Evolutionary conservation across 2,329 filamentous ascomycete genomes (phyloP).

Genomic region (Cryphonectria japonica): DNA sequence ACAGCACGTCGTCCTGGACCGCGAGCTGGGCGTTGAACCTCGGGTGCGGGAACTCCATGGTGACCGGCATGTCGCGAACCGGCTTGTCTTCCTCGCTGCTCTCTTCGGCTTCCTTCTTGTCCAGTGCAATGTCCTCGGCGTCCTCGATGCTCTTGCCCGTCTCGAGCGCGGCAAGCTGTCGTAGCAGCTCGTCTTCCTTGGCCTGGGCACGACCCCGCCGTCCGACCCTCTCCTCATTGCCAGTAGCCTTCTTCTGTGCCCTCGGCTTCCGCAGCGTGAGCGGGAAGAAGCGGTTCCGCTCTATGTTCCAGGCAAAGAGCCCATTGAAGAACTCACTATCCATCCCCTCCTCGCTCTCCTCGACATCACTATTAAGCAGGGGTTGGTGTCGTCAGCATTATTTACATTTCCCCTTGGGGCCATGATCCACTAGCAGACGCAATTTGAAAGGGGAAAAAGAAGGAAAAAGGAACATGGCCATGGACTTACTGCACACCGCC

Average conservation of each 20-base stretch:
- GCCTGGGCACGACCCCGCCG: conserved; percentile 79
- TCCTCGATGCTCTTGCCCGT: conserved; percentile 68
- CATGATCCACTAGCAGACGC: not conserved
- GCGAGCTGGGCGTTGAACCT: conserved; percentile 91
- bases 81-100: conserved; percentile 52
- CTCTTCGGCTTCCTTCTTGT: conserved; percentile 53
- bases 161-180: conserved; percentile 84
- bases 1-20: conserved; percentile 89
- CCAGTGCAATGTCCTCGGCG: conserved; percentile 52
- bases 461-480: not conserved
- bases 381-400: not conserved
- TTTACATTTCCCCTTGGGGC: too few species aligned
- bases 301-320: conserved; percentile 91
- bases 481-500: conserved; percentile 76
- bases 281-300: conserved; percentile 93
- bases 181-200: conserved; percentile 87
- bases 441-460: not conserved
- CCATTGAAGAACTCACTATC: conserved; percentile 97
- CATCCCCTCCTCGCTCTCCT: conserved; percentile 90
- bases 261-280: conserved; percentile 76
- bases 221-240: conserved; percentile 57
- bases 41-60: conserved; percentile 83
- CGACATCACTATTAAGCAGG: conserved; percentile 61
- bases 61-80: conserved; percentile 65
- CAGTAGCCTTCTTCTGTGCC: conserved; percentile 57